Base-by-base conservation (phyloP, 1,284 basidiomycete genomes). In the Ceraceosorus guamensis region DNA sequence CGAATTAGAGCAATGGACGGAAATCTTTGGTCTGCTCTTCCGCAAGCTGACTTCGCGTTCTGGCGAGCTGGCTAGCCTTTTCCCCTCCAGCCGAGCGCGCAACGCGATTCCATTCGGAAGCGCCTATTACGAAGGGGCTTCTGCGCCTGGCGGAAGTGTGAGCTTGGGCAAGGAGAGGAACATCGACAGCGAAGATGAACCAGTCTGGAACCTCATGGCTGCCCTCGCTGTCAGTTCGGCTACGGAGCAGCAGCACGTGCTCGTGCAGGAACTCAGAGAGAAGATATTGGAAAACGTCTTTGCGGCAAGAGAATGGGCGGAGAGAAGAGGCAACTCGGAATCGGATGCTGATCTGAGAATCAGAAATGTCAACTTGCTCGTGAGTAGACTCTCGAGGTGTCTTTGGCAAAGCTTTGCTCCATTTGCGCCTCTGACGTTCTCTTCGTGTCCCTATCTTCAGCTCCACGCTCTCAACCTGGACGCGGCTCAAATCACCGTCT, bases 131-230 rank as follows among this genome's bases (percentile, higher is more conserved):
- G 35, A 39, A 24, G 14, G 37, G 6, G 32, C 7, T 24, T 32
- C 46, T 16, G 35, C 48, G 24, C 24, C 24, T 24, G 24, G 24
- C 3, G 24, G 24, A 24, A n/a, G 31, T n/a, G 18, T 14, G 30
- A 24, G 24, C 24, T 24, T 24, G 24, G 24, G 24, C 24, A 33
- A 6, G 14, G 47, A 14, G 30, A 39, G 73, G 71, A 58, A 78
- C 67, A 59, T 82, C 30, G 89, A 92, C 76, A 81, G 84, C 48
- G 83, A 87, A 57, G 93, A 97, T 77, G 89, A 88, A 79, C 89
- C 86, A 16, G 87, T 89, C 16, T 95, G 89, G 90, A 87, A 89
- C 76, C 88, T 93, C 79, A 83, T 92, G 52, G 89, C 89, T 8
- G 84, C 88, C 3, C 80, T 98, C 50, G 91, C 92, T 2, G 82